phyloP scores from a whole-genome alignment of 2,329 filamentous ascomycete species.

The Raffaelea arxii region DNA sequence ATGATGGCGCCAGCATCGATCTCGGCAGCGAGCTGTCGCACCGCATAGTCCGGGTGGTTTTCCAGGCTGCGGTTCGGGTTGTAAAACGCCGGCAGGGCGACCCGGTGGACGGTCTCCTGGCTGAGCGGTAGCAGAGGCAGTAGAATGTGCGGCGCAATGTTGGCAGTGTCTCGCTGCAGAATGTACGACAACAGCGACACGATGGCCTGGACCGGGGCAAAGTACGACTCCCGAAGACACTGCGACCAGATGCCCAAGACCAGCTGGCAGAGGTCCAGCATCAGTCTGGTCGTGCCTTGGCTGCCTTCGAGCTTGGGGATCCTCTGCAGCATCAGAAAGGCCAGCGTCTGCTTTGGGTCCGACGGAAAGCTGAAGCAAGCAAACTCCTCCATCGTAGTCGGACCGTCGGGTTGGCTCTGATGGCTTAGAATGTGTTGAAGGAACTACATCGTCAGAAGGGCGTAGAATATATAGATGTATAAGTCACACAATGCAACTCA shows the following conservation, averaged over 20 bases:
- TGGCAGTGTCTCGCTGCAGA: conserved; percentile 49
- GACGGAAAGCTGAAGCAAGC: conserved; percentile 57
- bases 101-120: conserved; percentile 49
- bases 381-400: conserved; percentile 58
- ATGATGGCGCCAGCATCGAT: conserved; percentile 56
- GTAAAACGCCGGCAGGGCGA: conserved; percentile 47
- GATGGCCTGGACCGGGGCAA: conserved; percentile 55
- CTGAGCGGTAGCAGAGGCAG: conserved; percentile 44
- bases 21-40: conserved; percentile 37
- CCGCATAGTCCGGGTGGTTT: conserved; percentile 27
- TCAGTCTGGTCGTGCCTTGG: conserved; percentile 41
- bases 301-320: conserved; percentile 47
- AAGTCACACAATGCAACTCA: conserved; percentile 18
- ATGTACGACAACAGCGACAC: conserved; percentile 55
- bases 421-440: conserved; percentile 58
- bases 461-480: not conserved
- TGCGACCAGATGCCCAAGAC: conserved; percentile 59
- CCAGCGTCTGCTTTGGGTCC: conserved; percentile 52
- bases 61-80: conserved; percentile 38
- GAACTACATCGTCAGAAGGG: conserved; percentile 28
- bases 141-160: conserved; percentile 49
- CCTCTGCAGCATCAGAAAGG: conserved; percentile 57
- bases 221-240: conserved; percentile 55
- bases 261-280: conserved; percentile 54
- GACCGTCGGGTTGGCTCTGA: conserved; percentile 40